Percentiles rank a stretch among this genome's conserved stretches.
phyloP scores from a whole-genome alignment of 139 green algal genomes.

The Gonium pectorale region DNA sequence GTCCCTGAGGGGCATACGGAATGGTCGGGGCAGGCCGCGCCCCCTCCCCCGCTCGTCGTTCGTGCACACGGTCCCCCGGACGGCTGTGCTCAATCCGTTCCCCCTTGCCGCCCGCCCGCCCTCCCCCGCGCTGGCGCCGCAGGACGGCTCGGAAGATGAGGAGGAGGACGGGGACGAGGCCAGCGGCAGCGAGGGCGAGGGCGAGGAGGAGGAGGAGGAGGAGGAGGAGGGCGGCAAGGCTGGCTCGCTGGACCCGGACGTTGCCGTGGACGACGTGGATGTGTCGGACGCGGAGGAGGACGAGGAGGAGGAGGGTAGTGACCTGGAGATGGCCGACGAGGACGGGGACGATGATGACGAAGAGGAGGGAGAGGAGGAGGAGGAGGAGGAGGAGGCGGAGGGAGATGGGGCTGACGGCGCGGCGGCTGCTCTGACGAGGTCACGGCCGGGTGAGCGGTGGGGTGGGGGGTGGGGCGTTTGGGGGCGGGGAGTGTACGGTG shows the following conservation, averaged over 20 bases:
- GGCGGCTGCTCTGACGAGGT: too few relatives aligned
- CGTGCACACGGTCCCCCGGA: too few relatives aligned
- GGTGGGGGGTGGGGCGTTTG: not conserved
- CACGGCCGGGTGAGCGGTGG: too few relatives aligned
- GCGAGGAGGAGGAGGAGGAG: slow-evolving; percentile 57
- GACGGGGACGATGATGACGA: slow-evolving; percentile 37
- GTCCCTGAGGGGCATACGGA: too few relatives aligned
- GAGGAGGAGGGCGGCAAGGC: slow-evolving; percentile 36
- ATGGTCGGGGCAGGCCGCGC: too few relatives aligned
- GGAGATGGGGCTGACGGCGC: too few relatives aligned
- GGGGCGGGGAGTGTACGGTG: too few relatives aligned
- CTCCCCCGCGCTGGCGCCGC: too few relatives aligned
- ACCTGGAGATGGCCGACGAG: slow-evolving; percentile 38
- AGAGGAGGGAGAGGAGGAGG: slow-evolving; percentile 30
- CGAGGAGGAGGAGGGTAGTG: slow-evolving; percentile 55
- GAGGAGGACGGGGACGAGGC: slow-evolving; percentile 36
- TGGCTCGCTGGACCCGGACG: slow-evolving; percentile 17
- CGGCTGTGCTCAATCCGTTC: too few relatives aligned
- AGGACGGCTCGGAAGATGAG: not conserved
- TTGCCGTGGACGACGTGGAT: slow-evolving; percentile 53
- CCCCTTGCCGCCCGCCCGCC: too few relatives aligned
- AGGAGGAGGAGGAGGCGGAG: slow-evolving; percentile 27
- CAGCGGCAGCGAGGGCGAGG: slow-evolving; percentile 57
- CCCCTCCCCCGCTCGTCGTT: too few relatives aligned
- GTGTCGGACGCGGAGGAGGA: slow-evolving; percentile 47